Base-by-base conservation (phyloP, 805 yeast species). In the Alloascoidea africana region DNA sequence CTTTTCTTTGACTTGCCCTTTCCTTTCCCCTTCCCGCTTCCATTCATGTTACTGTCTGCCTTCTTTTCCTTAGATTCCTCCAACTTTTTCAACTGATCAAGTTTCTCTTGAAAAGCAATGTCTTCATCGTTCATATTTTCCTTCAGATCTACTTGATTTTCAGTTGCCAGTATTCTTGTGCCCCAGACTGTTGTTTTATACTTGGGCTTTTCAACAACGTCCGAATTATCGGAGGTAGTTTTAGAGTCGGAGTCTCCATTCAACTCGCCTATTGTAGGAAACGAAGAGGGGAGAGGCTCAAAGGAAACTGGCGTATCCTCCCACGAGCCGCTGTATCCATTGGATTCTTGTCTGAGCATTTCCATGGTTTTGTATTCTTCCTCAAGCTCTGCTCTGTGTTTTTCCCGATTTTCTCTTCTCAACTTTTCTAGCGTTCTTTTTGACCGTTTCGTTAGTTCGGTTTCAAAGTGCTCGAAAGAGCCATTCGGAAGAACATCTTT, bases 161-260 rank as follows among this genome's bases (percentile, higher is more conserved):
- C 66, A 1, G 58, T 46, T 38, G 56, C 62, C 3, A 66, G 68
- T 2, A 73, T 69, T 38, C 57, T 62, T 1, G 91, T 81, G 0
- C 93, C 93, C 93, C 93, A 82, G 2, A 82, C 73, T 0, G 91
- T 76, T 1, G 72, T 68, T 32, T 63, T 60, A 39, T 50, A 57
- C 8, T 54, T 54, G 0, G 47, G n/a, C n/a, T n/a, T n/a, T n/a
- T n/a, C n/a, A n/a, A n/a, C 49, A 14, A 46, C 50, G 23, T 47
- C 50, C 14, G 41, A 38, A 17, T 44, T 15, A 38, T 34, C 3
- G 39, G 38, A 17, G 17, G 36, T 14, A 18, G 33, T 17, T 17
- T 34, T 41, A 11, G 17, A 39, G 11, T n/a, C 37, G 27, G 19
- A 35, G 5, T 37, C 36, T 3, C 36, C 36, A 14, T 44, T 37